Evolutionary conservation across 495 filamentous ascomycete genomes (phyloP).

Genomic region (Chlorociboria aeruginascens): DNA sequence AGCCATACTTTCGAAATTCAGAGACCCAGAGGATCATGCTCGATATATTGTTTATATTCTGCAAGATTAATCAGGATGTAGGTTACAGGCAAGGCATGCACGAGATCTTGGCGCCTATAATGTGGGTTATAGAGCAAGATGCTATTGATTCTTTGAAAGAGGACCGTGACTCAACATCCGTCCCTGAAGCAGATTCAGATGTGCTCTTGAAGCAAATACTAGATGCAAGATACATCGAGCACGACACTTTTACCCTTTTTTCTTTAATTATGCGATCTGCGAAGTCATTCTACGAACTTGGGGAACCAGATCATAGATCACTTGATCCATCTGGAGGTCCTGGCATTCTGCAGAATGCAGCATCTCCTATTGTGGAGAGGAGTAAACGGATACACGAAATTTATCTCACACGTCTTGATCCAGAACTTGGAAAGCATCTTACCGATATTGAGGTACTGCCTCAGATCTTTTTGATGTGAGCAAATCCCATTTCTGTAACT

Average conservation of each 20-base stretch:
- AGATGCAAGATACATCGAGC: conserved; percentile 64
- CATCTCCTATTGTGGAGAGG: conserved; percentile 71
- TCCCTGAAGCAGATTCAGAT: conserved; percentile 26
- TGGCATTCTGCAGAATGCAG: conserved; percentile 21
- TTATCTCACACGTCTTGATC: conserved; percentile 63
- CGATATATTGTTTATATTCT: conserved; percentile 86
- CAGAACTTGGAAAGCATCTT: conserved; percentile 71
- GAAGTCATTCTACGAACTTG: conserved; percentile 74
- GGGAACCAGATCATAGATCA: conserved; percentile 19
- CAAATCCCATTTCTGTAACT: conserved; percentile 2
- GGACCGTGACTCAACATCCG: conserved; percentile 8
- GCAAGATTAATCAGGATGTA: conserved; percentile 79
- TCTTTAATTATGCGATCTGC: conserved; percentile 75
- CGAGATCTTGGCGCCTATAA: conserved; percentile 79
- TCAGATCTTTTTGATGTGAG: conserved; percentile 89
- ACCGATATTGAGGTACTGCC: conserved; percentile 82
- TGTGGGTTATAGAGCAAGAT: conserved; percentile 81
- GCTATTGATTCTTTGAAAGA: conserved; percentile 28
- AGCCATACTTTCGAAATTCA: conserved; percentile 75
- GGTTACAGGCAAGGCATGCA: conserved; percentile 98
- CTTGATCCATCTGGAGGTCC: conserved; percentile 20
- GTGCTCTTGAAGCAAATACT: conserved; percentile 47
- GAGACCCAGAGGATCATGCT: conserved; percentile 69
- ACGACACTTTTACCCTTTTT: conserved; percentile 84
- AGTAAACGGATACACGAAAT: conserved; percentile 79